A percentile compares a stretch with the other conserved stretches of the same genome.
Evolutionary conservation across 768 basidiomycete species (phyloP).

Genomic region (Cyclocybe aegerita): DNA sequence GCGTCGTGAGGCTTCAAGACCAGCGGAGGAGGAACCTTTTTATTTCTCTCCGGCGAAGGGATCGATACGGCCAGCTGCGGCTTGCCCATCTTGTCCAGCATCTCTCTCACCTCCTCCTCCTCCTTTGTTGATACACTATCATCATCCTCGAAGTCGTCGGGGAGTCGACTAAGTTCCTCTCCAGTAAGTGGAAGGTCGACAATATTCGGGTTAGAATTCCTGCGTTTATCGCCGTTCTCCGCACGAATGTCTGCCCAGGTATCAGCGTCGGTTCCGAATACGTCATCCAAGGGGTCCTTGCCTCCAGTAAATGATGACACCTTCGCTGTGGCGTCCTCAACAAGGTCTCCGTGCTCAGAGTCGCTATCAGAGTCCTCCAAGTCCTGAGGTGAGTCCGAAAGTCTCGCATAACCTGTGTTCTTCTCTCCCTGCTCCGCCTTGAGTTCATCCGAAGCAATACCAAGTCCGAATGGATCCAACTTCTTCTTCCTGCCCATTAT

Average conservation of each 20-base stretch:
- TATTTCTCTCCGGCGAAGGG: constrained; percentile 36
- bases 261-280: constrained; percentile 67
- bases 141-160: constrained; percentile 27
- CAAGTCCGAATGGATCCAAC: constrained; percentile 25
- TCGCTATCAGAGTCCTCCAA: constrained; percentile 28
- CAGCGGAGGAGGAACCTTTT: constrained; percentile 57
- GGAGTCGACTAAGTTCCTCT: constrained; percentile 26
- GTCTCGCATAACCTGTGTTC: constrained; percentile 30
- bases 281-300: constrained; percentile 55
- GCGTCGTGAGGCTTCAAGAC: constrained; percentile 42
- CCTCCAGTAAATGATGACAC: constrained; percentile 31
- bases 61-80: constrained; percentile 32
- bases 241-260: constrained; percentile 57
- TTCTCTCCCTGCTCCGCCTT: constrained; percentile 17
- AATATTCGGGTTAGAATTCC: constrained; percentile 41
- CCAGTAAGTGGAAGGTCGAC: constrained; percentile 54
- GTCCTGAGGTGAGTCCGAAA: constrained; percentile 36
- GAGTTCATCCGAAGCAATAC: constrained; percentile 12
- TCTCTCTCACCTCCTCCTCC: constrained; percentile 40
- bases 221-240: constrained; percentile 26
- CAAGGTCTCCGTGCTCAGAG: constrained; percentile 27
- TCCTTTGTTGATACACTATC: constrained; percentile 33
- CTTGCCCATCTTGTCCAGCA: constrained; percentile 36
- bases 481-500: constrained; percentile 51
- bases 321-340: constrained; percentile 38